Evolutionary conservation across 2,329 filamentous ascomycete genomes (phyloP), one percentile per base, ranked within the genome.

Genomic region (Elsinoe australis): DNA sequence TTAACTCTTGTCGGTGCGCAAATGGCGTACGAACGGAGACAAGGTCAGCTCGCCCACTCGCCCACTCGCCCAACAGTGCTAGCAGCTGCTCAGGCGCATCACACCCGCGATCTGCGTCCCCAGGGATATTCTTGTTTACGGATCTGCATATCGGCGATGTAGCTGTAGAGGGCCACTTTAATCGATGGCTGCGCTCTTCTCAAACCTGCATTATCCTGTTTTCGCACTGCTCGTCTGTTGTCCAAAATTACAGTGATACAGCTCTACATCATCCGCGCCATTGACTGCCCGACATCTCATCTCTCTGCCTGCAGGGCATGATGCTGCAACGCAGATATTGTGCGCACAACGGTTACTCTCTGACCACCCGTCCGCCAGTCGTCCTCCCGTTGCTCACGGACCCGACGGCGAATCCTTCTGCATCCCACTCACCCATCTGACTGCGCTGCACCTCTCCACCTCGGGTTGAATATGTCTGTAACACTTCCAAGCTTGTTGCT

Each of bases 91-190:
- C 7, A 29, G 26, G 12, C 26, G 26, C 6, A 29, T 29, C 26
- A 12, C 26, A 34, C 29, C 44, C 34, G 32, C 45, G 45, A 48
- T 48, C 45, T 36, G 33, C 45, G 18, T 29, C 19, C 45, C 45
- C 45, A 38, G 33, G 31, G 34, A 34, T 36, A 36, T 34, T 36
- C 45, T 48, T 48, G 45, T 48, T 48, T 48, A 48, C 34, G 45
- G 39, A 48, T 48, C 45, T 48, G 14, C 32, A 26, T 47, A 47
- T 47, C 44, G 44, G 35, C 44, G 44, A 47, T 47, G 44, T 26
- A 26, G 42, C 33, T 47, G 28, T 47, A 17, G 15, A 47, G 42
- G n/a, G 22, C 42, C 42, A 47, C 42, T 47, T 47, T 47, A 5
- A 17, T 33, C n/a, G 35, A 29, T n/a, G n/a, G n/a, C n/a, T n/a